Conservation (phyloP, 352 stramenopile species). For the Plasmopara halstedii region DNA sequence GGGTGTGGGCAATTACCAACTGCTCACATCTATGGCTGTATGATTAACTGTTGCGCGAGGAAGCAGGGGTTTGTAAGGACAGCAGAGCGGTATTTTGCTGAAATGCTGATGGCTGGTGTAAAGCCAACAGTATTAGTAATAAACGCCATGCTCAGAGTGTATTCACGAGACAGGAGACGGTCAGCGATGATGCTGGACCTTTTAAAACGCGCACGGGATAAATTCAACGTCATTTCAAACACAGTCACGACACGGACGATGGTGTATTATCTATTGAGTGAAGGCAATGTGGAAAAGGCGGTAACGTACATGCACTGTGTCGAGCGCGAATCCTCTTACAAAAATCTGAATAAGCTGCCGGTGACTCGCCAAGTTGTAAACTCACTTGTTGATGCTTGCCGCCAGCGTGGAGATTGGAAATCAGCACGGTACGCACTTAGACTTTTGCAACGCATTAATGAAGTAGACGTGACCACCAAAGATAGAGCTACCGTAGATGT, state of each 20-base stretch:
- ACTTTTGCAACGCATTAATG: conserved; percentile 3
- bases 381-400: conserved; percentile 43
- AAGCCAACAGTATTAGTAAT: conserved; percentile 36
- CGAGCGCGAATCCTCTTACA: conserved; percentile 5
- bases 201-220: conserved; percentile 19
- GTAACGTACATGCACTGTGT: conserved; percentile 25
- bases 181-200: conserved; percentile 30
- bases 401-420: conserved; percentile 33
- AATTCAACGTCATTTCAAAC: conserved; percentile 34
- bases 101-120: conserved; percentile 31
- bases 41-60: conserved; percentile 60
- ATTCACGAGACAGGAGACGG: conserved; percentile 21
- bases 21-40: conserved; percentile 42
- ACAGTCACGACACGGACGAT: conserved; percentile 38
- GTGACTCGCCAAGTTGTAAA: conserved; percentile 25
- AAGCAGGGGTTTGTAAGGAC: conserved; percentile 22
- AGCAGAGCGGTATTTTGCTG: conserved; percentile 36
- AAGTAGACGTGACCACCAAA: background rate
- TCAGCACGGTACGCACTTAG: conserved; percentile 14
- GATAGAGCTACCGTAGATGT: conserved; percentile 2
- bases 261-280: conserved; percentile 35
- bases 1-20: conserved; percentile 17
- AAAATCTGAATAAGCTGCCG: conserved; percentile 5
- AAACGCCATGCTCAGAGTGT: conserved; percentile 65
- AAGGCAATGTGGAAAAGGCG: conserved; percentile 14